Evolutionary conservation across 208 protist species (phyloP).

Genomic region (Crithidia acanthocephali): DNA sequence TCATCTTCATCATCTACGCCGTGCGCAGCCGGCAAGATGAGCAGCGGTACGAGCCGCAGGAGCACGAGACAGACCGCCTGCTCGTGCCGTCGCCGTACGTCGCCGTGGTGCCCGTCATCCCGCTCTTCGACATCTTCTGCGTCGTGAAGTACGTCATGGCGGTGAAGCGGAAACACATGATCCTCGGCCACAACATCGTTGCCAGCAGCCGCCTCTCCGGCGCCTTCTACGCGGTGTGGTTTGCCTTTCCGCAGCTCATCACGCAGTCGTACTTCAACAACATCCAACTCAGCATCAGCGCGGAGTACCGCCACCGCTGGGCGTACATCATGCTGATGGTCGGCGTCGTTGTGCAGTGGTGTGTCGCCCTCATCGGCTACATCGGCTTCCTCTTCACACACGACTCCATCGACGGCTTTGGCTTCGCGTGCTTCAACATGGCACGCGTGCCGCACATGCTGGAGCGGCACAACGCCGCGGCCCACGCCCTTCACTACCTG

Average conservation of each 20-base stretch:
- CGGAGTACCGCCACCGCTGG: conserved; percentile 12
- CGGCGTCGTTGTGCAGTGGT: conserved; percentile 42
- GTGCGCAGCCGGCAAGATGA: conserved; percentile 55
- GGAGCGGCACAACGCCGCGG: conserved; percentile 41
- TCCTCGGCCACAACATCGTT: conserved; percentile 68
- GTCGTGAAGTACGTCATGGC: conserved; percentile 53
- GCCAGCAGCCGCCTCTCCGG: conserved; percentile 52
- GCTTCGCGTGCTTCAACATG: conserved; percentile 77
- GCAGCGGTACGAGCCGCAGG: conserved; percentile 38
- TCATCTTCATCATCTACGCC: conserved; percentile 72
- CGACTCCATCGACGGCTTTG: conserved; percentile 69
- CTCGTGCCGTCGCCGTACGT: conserved; percentile 65
- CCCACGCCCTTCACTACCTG: conserved; percentile 48
- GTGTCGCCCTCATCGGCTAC: conserved; percentile 54
- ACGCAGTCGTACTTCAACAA: conserved; percentile 58
- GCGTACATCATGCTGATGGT: conserved; percentile 48
- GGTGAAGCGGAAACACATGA: conserved; percentile 30
- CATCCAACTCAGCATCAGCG: conserved; percentile 7
- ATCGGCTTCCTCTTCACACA: conserved; percentile 46
- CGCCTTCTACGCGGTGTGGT: conserved; percentile 56
- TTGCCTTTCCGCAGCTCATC: conserved; percentile 74
- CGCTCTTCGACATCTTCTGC: conserved; percentile 72
- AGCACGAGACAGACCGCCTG: conserved; percentile 27
- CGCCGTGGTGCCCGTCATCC: conserved; percentile 62
- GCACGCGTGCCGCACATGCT: conserved; percentile 30